A percentile compares a stretch with the other conserved stretches of the same genome.
These are phyloP conservation scores for Chaetomium sp. DNA, from an alignment of 2,329 filamentous ascomycete genomes.

Conservation along the genomic window DNA sequence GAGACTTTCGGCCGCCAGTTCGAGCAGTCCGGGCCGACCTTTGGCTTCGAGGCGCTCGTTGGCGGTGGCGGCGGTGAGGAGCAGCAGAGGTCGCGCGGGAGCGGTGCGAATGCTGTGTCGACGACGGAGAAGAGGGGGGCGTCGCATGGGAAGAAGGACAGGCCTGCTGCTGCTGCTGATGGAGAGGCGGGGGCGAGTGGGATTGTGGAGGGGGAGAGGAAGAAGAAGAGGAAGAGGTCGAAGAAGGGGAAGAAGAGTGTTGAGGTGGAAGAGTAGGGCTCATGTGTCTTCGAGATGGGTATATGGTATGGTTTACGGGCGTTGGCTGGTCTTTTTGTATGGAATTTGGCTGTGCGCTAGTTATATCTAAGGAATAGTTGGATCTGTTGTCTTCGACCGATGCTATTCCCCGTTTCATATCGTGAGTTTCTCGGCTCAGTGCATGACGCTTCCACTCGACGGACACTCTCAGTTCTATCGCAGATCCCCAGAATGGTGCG, in stretches of 20 bases:
- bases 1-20: conserved; percentile 64
- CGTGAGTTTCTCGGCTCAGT: not conserved
- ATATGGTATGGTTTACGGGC: not conserved
- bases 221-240: conserved; percentile 41
- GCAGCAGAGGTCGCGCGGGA: conserved; percentile 37
- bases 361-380: not conserved
- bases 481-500: not conserved
- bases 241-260: conserved; percentile 42
- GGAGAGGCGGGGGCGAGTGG: conserved; percentile 36
- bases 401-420: not conserved
- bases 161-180: conserved; percentile 28
- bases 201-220: conserved; percentile 37
- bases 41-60: conserved; percentile 53
- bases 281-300: not conserved
- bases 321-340: not conserved
- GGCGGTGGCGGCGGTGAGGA: conserved; percentile 36
- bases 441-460: not conserved
- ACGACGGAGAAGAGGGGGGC: conserved; percentile 15
- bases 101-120: conserved; percentile 24
- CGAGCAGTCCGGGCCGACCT: conserved; percentile 59
- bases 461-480: not conserved
- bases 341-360: not conserved
- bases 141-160: conserved; percentile 22
- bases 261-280: conserved; percentile 32
- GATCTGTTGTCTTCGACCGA: not conserved